These are phyloP conservation scores for Melocanna baccifera DNA, from an alignment of 176 grass and related monocot species.

Conservation along the genomic window DNA sequence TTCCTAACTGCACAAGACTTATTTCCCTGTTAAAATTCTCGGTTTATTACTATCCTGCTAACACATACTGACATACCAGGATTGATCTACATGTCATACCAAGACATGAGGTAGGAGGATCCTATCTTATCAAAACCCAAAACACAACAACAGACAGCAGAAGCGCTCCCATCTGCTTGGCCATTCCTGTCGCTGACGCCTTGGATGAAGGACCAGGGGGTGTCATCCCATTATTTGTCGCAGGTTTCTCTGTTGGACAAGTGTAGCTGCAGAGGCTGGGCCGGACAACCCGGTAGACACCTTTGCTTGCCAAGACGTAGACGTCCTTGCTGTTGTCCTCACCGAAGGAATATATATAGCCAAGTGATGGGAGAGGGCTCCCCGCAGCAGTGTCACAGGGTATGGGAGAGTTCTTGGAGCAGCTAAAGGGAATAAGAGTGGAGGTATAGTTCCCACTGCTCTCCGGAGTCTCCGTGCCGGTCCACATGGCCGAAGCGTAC, in stretches of 20 bases:
- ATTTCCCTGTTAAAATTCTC: background rate
- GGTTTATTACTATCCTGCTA: background rate
- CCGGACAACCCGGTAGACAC: conserved; percentile 68
- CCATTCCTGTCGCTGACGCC: conserved; percentile 17
- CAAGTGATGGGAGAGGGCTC: conserved; percentile 55
- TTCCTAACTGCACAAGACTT: background rate
- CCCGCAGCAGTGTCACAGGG: conserved; percentile 40
- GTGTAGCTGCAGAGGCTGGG: conserved; percentile 69
- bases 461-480: conserved; percentile 61
- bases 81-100: background rate
- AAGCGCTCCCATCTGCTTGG: background rate
- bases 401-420: conserved; percentile 58
- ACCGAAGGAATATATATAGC: conserved; percentile 75
- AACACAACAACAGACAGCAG: conserved; percentile 24
- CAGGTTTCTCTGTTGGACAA: conserved; percentile 55
- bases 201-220: conserved; percentile 26
- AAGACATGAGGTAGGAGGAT: background rate
- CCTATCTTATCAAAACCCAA: conserved; percentile 37
- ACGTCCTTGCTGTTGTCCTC: conserved; percentile 85
- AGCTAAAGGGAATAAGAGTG: conserved; percentile 48
- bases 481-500: conserved; percentile 63
- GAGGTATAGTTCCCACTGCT: conserved; percentile 59
- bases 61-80: background rate
- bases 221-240: background rate
- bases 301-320: conserved; percentile 62